Percentiles rank a stretch among this genome's conserved stretches.
These are phyloP conservation scores for Phoenix dactylifera DNA, from an alignment of 176 grass and related monocot species.

Conservation along the genomic window DNA sequence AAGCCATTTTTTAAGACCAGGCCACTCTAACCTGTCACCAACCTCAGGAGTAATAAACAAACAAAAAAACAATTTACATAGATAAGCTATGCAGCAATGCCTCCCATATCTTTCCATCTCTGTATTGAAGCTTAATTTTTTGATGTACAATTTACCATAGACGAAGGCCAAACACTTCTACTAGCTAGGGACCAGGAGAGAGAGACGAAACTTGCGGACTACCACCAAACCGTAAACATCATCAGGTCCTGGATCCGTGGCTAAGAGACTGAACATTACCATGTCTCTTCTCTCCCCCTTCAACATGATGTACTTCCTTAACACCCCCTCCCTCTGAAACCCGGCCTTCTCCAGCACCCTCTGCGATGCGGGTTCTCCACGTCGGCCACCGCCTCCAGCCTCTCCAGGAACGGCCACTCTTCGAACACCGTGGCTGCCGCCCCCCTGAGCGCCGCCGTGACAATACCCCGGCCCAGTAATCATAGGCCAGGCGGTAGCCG, in stretches of 20 bases:
- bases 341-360: constrained; percentile 86
- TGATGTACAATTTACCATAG: no score
- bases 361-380: constrained; percentile 68
- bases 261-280: constrained; percentile 63
- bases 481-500: constrained; percentile 54
- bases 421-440: constrained; percentile 24
- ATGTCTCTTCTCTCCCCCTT: constrained; percentile 53
- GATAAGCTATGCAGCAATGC: no score
- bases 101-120: no score
- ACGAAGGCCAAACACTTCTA: no score
- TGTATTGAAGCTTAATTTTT: no score
- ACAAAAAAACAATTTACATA: no score
- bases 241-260: background rate
- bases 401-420: constrained; percentile 33
- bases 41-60: no score
- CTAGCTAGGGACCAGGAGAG: no score
- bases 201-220: no score
- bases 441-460: constrained; percentile 27
- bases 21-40: no score
- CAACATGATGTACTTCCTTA: constrained; percentile 45
- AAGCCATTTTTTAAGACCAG: no score
- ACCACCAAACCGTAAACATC: no score
- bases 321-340: constrained; percentile 42
- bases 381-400: constrained; percentile 62
- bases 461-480: constrained; percentile 49